Percentiles rank a stretch among this genome's conserved stretches.
These are phyloP conservation scores for Tuber calosporum DNA, from an alignment of 495 filamentous ascomycete genomes.

Conservation along the genomic window DNA sequence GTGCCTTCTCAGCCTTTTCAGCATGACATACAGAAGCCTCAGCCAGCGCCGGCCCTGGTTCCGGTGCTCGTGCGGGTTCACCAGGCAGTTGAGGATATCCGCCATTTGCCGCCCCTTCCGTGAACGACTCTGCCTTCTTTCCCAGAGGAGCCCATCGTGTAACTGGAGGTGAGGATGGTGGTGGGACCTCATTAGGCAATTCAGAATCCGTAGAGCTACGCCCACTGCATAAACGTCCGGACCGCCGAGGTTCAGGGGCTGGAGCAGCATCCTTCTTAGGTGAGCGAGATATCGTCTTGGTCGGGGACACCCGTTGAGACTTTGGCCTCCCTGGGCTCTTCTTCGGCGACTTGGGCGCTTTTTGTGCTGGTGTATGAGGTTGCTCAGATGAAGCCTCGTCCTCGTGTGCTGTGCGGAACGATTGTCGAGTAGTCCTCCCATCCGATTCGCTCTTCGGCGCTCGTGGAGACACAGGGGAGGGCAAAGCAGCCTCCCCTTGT, in stretches of 20 bases:
- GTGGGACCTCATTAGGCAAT: slow-evolving; percentile 14
- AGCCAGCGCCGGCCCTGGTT: not conserved
- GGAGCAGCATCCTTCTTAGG: slow-evolving; percentile 14
- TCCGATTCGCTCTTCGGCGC: slow-evolving; percentile 31
- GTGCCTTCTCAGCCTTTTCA: not conserved
- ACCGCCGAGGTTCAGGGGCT: slow-evolving; percentile 22
- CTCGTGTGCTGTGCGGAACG: slow-evolving; percentile 64
- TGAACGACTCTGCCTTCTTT: not conserved
- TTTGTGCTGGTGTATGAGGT: slow-evolving; percentile 8
- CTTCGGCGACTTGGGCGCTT: not conserved
- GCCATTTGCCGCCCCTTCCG: not conserved
- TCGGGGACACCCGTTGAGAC: slow-evolving; percentile 6
- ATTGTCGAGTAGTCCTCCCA: slow-evolving; percentile 52
- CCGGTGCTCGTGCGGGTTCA: not conserved
- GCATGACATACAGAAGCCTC: not conserved
- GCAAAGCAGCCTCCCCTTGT: slow-evolving; percentile 5
- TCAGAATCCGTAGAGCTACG: not conserved
- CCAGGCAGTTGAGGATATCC: not conserved
- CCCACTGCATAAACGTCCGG: slow-evolving; percentile 21
- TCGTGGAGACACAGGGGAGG: not conserved
- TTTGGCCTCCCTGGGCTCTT: slow-evolving; percentile 1
- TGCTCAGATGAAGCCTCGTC: slow-evolving; percentile 38
- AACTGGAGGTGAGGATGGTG: slow-evolving; percentile 31
- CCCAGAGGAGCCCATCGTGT: not conserved
- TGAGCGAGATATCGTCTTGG: slow-evolving; percentile 14